Evolutionary conservation across 2,329 filamentous ascomycete genomes (phyloP).

Genomic region (Ilyonectria destructans): DNA sequence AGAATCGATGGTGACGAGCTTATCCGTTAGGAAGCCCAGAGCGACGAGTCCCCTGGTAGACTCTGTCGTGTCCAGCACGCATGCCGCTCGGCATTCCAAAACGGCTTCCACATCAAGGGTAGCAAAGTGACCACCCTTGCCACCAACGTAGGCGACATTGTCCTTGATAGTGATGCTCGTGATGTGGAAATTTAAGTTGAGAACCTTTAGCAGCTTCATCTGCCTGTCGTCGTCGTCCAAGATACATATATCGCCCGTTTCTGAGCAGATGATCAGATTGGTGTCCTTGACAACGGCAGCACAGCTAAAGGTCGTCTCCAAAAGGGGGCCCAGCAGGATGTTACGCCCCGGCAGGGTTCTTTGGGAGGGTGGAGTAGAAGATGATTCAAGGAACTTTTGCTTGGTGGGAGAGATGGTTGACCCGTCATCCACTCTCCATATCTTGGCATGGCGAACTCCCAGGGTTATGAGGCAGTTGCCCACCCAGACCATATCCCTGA

Average conservation of each 20-base stretch:
- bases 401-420: constrained; percentile 75
- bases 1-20: constrained; percentile 83
- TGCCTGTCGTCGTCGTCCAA: constrained; percentile 83
- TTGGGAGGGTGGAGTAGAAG: constrained; percentile 54
- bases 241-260: constrained; percentile 90
- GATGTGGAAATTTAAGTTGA: constrained; percentile 78
- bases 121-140: constrained; percentile 74
- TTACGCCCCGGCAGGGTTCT: constrained; percentile 89
- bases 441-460: constrained; percentile 92
- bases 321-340: constrained; percentile 84
- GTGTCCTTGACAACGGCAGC: constrained; percentile 79
- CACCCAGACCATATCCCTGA: constrained; percentile 93
- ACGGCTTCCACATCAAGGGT: constrained; percentile 68
- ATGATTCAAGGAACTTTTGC: constrained; percentile 67
- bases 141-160: constrained; percentile 77
- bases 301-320: constrained; percentile 89
- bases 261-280: constrained; percentile 87
- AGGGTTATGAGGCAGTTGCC: constrained; percentile 87
- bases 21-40: constrained; percentile 78
- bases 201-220: constrained; percentile 79
- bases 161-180: constrained; percentile 77
- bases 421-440: constrained; percentile 88
- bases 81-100: constrained; percentile 59
- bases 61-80: constrained; percentile 58
- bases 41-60: constrained; percentile 70